A percentile compares a stretch with the other conserved stretches of the same genome.
Conservation (phyloP, 371 early-diverging fungal species). For the Apophysomyces ossiformis region DNA sequence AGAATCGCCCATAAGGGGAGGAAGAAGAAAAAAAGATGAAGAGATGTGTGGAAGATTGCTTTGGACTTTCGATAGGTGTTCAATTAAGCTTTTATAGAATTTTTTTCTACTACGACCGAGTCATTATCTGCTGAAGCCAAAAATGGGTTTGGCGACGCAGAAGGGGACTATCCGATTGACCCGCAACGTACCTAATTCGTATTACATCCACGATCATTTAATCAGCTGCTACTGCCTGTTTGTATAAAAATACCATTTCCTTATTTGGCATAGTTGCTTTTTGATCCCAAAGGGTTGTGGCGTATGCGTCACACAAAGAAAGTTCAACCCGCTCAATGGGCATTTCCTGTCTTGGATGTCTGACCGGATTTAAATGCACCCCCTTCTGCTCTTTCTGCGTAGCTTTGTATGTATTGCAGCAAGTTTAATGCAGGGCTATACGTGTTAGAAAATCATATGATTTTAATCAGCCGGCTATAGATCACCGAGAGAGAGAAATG, state of each 20-base stretch:
- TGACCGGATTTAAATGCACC: too few relatives aligned
- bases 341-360: too few relatives aligned
- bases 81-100: slow-evolving; percentile 6
- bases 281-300: too few relatives aligned
- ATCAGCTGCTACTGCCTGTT: too few relatives aligned
- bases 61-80: not conserved
- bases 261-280: too few relatives aligned
- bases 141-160: not conserved
- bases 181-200: too few relatives aligned
- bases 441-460: not conserved
- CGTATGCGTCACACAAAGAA: too few relatives aligned
- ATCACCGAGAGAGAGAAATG: not conserved
- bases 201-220: too few relatives aligned
- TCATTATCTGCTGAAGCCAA: not conserved
- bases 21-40: not conserved
- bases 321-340: too few relatives aligned
- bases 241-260: too few relatives aligned
- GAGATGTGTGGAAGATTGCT: not conserved
- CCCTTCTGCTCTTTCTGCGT: not conserved
- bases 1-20: not conserved
- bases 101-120: not conserved
- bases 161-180: not conserved
- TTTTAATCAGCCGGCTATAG: not conserved
- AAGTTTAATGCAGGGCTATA: too few relatives aligned
- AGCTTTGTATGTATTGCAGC: not conserved